Base-by-base conservation (phyloP, 345 rosid genomes). In the Aquilaria malaccensis region DNA sequence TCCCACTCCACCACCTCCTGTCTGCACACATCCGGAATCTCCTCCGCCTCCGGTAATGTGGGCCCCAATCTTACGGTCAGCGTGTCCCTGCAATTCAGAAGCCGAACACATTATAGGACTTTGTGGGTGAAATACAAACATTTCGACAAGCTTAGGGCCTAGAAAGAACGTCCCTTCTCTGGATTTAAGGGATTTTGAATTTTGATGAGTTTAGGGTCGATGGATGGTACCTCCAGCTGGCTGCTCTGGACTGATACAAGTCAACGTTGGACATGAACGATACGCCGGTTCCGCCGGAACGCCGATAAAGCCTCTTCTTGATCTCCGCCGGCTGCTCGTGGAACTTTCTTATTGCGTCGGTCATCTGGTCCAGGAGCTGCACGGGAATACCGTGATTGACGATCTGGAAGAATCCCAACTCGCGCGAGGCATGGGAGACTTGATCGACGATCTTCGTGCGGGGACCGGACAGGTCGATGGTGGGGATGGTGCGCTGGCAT, bases 341-440 rank as follows among this genome's bases (percentile, higher is more conserved):
- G 37, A 81, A 78, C 31, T 31, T 79, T 52, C 63, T 70, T 13
- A 81, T 30, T 4, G 77, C 65, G 0, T 50, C 58, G 14, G 77
- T 41, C 59, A 53, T 31, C 1, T 69, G 54, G 60, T 85, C 82
- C 61, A 80, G 53, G 45, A 69, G 50, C 45, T 76, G 81, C 13
- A 55, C 65, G 3, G 75, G 74, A 59, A 82, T 74, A 14, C 82
- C 80, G 13, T 82, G 87, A 61, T 76, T 82, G 10, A 76, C 68
- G 7, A 82, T 58, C 75, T 76, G 91, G 49, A 82, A 82, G 66
- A 85, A 82, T 6, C 87, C 84, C 1, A 76, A 45, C 53, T 74
- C 67, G 7, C 82, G 68, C 2, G 68, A 73, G 0, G 87, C 85
- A 0, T 59, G 13, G 0, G 76, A 49, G 1, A 82, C 49, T 60